Conservation (phyloP, 495 filamentous ascomycete species). For the Glarea lozoyensis region DNA sequence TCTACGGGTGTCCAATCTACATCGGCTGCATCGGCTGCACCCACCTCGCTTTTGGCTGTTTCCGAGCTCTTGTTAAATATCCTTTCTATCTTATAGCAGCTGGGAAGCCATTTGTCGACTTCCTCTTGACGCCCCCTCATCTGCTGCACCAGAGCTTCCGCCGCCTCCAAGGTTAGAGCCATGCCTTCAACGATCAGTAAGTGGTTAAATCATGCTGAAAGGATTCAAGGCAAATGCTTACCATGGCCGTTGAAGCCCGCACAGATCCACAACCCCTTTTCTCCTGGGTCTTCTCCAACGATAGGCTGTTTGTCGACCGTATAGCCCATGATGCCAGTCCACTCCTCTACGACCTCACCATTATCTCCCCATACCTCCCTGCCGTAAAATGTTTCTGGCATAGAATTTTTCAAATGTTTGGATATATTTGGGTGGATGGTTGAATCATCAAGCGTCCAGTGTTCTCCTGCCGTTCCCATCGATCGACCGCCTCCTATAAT, state of each 20-base stretch:
- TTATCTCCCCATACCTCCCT: conserved; percentile 46
- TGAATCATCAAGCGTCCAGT: conserved; percentile 48
- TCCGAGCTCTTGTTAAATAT: too few relatives aligned
- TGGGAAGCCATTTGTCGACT: conserved; percentile 7
- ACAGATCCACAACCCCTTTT: conserved; percentile 31
- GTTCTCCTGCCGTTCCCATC: conserved; percentile 37
- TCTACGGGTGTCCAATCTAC: too few relatives aligned
- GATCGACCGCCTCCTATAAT: conserved; percentile 7
- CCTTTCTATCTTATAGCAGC: conserved; percentile 4
- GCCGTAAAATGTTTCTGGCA: conserved; percentile 41
- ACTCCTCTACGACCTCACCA: conserved; percentile 38
- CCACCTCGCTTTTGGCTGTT: too few relatives aligned
- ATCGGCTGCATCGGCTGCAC: too few relatives aligned
- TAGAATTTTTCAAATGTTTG: conserved; percentile 36
- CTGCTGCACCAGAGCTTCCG: conserved; percentile 3
- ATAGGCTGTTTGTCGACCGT: conserved; percentile 34
- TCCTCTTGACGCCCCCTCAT: conserved; percentile 2
- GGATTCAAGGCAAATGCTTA: neutral
- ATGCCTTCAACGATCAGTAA: conserved; percentile 3
- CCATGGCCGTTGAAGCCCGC: conserved; percentile 44
- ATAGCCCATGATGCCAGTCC: conserved; percentile 41
- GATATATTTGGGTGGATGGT: conserved; percentile 42
- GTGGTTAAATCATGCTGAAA: neutral
- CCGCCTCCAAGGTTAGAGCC: conserved; percentile 5
- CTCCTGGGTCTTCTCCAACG: conserved; percentile 34